A percentile compares a stretch with the other conserved stretches of the same genome.
Evolutionary conservation across 2,329 filamentous ascomycete species (phyloP).

Genomic region (Ramichloridium luteum): DNA sequence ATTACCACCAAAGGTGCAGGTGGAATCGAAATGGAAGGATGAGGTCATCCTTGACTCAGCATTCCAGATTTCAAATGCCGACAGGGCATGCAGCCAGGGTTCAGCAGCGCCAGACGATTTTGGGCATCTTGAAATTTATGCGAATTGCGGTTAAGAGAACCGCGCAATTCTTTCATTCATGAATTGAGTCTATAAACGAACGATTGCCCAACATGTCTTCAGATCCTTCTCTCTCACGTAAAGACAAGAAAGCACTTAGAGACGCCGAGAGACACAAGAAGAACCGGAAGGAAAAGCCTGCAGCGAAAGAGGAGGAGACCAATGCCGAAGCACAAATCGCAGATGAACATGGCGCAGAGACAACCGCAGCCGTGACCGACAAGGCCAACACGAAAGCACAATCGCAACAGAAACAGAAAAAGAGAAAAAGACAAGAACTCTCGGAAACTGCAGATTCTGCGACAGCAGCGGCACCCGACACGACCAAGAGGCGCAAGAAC

Average conservation of each 20-base stretch:
- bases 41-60: too few species aligned
- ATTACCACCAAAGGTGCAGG: too few species aligned
- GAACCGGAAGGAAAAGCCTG: constrained; percentile 25
- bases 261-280: constrained; percentile 25
- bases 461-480: constrained; percentile 7
- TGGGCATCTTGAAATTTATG: too few species aligned
- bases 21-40: too few species aligned
- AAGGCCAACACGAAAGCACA: constrained; percentile 8
- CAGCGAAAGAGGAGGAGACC: constrained; percentile 14
- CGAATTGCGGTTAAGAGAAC: too few species aligned
- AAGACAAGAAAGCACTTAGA: constrained; percentile 26
- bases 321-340: constrained; percentile 5
- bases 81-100: too few species aligned
- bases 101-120: too few species aligned
- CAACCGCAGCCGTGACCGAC: constrained; percentile 12
- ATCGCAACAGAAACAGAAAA: constrained; percentile 10
- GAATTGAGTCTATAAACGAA: too few species aligned
- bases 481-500: constrained; percentile 12
- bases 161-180: too few species aligned
- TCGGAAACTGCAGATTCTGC: constrained; percentile 5
- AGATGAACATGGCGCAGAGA: constrained; percentile 10
- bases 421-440: constrained; percentile 5
- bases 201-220: too few species aligned
- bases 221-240: constrained; percentile 21
- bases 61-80: too few species aligned